Evolutionary conservation across 2,329 filamentous ascomycete species (phyloP).

Genomic region (Pseudogymnoascus sp.): DNA sequence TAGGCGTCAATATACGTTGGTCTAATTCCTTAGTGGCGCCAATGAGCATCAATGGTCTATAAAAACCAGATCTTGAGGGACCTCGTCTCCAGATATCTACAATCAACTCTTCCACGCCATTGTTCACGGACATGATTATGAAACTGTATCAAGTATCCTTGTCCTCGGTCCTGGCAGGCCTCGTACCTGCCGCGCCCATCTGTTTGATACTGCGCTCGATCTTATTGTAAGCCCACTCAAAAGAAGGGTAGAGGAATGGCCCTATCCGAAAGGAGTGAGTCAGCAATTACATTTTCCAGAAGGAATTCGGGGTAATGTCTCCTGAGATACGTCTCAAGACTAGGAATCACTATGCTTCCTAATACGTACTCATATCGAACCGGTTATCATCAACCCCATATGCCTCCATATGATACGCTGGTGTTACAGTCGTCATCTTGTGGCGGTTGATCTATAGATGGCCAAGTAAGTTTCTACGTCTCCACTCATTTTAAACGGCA

Average conservation of each 20-base stretch:
- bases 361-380: conserved; percentile 47
- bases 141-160: conserved; percentile 6
- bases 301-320: not conserved
- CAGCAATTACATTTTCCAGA: not conserved
- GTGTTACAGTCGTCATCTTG: conserved; percentile 50
- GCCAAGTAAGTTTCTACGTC: not conserved
- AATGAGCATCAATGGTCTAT: not conserved
- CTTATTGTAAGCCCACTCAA: conserved; percentile 32
- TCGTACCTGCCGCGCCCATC: conserved; percentile 31
- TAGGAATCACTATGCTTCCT: conserved; percentile 20
- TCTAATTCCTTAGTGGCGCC: not conserved
- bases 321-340: not conserved
- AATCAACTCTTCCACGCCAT: not conserved
- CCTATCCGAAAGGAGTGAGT: conserved; percentile 18
- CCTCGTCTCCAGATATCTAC: not conserved
- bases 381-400: conserved; percentile 51
- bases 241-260: conserved; percentile 45
- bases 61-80: not conserved
- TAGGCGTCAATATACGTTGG: not conserved
- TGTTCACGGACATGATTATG: not conserved
- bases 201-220: conserved; percentile 38
- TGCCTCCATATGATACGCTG: conserved; percentile 29
- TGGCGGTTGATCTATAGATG: conserved; percentile 52
- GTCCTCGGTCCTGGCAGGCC: not conserved
- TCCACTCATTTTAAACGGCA: not conserved